Evolutionary conservation across 2,329 filamentous ascomycete species (phyloP).

Genomic region (Beauveria sp.): DNA sequence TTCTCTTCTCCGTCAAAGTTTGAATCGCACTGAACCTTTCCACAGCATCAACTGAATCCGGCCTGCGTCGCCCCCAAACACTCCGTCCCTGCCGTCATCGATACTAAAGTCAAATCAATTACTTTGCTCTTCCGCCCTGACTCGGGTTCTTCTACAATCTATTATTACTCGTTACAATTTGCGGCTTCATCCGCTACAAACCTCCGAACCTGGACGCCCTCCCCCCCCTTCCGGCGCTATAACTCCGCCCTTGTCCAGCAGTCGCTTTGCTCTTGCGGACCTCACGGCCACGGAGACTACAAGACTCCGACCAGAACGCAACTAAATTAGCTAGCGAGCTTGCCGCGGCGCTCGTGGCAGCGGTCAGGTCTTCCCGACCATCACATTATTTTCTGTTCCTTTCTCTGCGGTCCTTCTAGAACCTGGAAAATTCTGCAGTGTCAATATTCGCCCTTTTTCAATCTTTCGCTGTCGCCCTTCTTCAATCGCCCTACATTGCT

Average conservation of each 20-base stretch:
- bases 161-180: background rate
- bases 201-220: background rate
- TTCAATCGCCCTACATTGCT: background rate
- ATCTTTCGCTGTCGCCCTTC: background rate
- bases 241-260: background rate
- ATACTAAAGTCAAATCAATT: background rate
- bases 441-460: background rate
- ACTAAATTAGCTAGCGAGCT: background rate
- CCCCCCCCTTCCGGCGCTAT: background rate
- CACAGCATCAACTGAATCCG: background rate
- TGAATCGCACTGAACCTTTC: background rate
- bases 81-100: background rate
- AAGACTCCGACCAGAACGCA: slow-evolving; percentile 1
- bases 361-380: background rate
- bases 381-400: background rate
- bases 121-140: background rate
- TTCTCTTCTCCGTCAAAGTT: background rate
- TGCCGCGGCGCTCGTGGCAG: background rate
- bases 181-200: background rate
- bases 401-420: background rate
- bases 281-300: slow-evolving; percentile 6
- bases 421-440: too few relatives aligned
- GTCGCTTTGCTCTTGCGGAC: slow-evolving; percentile 2
- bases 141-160: background rate
- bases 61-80: background rate